Evolutionary conservation across 2,329 filamentous ascomycete species (phyloP), one percentile per base, ranked within the genome.

Genomic region (Aureobasidium subglaciale): DNA sequence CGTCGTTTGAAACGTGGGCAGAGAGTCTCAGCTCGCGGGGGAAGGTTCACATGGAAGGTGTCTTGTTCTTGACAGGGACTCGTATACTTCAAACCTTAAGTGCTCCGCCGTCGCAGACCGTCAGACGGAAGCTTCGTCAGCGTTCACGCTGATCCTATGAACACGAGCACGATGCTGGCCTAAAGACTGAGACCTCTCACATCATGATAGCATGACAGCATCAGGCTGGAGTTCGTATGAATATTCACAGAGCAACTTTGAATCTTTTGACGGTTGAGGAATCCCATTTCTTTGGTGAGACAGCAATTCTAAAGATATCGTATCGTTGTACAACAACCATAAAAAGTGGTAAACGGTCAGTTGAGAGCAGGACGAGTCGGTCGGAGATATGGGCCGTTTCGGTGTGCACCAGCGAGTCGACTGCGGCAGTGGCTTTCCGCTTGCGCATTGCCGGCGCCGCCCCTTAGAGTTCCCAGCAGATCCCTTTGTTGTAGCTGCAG

Each of bases 381-480:
- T 24, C 43, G 43, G 30, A 48, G 43, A 48, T 35, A 18, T 35
- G 20, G 30, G 29, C 45, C 45, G 45, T 22, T 16, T 25, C 27
- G 42, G 25, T 13, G 11, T 32, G 42, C 29, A 6, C 11, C 18
- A 32, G 27, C 4, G 30, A 16, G 46, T 29, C 46, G 20, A 38
- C 10, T 30, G 35, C 48, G 48, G 48, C 11, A 52, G 48, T 52
- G 48, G 48, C 48, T 52, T 52, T 38, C 41, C 18, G 35, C 48
- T 52, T 52, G 48, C 25, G 24, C 18, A 30, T 15, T 41, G 35
- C 48, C 32, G 30, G 37, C 20, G 27, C 35, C 16, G 48, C 16
- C 6, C 48, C 35, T 24, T 32, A 13, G 35, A 41, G 16, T 13
- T 52, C 24, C 16, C 25, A 52, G 48, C 35, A 41, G 25, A 38